Conservation (phyloP, 371 early-diverging fungal species). For the Mucor racemosus region DNA sequence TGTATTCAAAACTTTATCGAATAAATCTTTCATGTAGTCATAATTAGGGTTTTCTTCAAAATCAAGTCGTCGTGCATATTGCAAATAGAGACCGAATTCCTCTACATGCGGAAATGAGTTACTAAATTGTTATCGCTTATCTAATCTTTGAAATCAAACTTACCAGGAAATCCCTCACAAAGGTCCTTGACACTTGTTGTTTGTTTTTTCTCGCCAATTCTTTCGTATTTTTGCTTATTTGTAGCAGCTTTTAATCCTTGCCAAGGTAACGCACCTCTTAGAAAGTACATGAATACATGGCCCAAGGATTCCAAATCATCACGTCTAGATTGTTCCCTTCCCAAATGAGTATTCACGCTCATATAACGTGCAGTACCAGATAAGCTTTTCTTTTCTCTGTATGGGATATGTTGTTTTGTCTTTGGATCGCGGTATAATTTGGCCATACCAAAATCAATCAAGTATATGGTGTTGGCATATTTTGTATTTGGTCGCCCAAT, state of each 20-base stretch:
- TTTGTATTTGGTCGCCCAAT: slow-evolving; percentile 82
- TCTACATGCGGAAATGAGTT: slow-evolving; percentile 31
- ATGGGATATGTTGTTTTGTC: slow-evolving; percentile 94
- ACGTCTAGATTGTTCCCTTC: slow-evolving; percentile 94
- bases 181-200: slow-evolving; percentile 83
- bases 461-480: slow-evolving; percentile 69
- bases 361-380: slow-evolving; percentile 98
- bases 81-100: slow-evolving; percentile 87
- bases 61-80: slow-evolving; percentile 69
- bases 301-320: slow-evolving; percentile 98
- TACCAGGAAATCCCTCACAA: slow-evolving; percentile 83
- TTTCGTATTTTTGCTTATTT: slow-evolving; percentile 97
- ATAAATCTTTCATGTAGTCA: slow-evolving; percentile 77
- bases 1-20: slow-evolving; percentile 77
- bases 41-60: slow-evolving; percentile 97
- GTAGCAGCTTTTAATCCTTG: slow-evolving; percentile 96
- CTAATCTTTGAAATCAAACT: neutral
- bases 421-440: slow-evolving; percentile 94
- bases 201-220: slow-evolving; percentile 97
- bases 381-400: slow-evolving; percentile 87
- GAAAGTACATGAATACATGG: slow-evolving; percentile 98
- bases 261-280: slow-evolving; percentile 97
- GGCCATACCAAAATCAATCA: slow-evolving; percentile 98
- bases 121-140: slow-evolving; percentile 3
- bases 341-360: slow-evolving; percentile 96